phyloP scores from a whole-genome alignment of 257 asterid genomes.

The Linaria vulgaris region DNA sequence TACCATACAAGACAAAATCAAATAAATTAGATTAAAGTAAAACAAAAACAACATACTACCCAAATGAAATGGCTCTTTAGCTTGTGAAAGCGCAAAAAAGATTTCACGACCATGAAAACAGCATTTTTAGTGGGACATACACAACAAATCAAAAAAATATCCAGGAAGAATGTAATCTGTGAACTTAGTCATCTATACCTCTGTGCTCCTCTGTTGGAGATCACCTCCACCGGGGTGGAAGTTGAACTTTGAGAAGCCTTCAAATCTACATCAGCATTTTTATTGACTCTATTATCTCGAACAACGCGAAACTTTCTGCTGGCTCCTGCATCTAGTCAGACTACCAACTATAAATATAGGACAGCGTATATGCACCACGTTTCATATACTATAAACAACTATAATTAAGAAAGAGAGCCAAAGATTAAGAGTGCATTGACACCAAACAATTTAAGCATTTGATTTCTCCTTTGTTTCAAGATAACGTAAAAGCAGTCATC shows the following conservation, averaged over 20 bases:
- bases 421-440: conserved; percentile 1
- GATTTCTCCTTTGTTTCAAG: not conserved
- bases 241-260: conserved; percentile 55
- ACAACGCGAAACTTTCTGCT: conserved; percentile 83
- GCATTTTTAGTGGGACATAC: conserved; percentile 10
- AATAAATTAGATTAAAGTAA: not conserved
- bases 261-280: conserved; percentile 43
- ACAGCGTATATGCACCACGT: conserved; percentile 1
- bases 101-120: conserved; percentile 2
- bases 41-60: not conserved
- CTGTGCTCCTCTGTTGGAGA: conserved; percentile 37
- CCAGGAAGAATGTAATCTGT: too few relatives aligned
- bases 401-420: not conserved
- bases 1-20: conserved; percentile 5
- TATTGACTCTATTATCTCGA: conserved; percentile 83
- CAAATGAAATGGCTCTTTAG: not conserved
- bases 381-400: not conserved
- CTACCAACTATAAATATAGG: conserved; percentile 28
- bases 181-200: conserved; percentile 36
- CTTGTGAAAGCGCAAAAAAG: not conserved
- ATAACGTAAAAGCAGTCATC: not conserved
- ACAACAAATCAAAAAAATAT: not conserved
- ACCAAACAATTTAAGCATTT: not conserved
- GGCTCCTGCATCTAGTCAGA: conserved; percentile 56
- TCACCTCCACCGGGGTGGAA: conserved; percentile 38